These are phyloP conservation scores for Claviceps sp. DNA, from an alignment of 2,329 filamentous ascomycete genomes.

Conservation along the genomic window DNA sequence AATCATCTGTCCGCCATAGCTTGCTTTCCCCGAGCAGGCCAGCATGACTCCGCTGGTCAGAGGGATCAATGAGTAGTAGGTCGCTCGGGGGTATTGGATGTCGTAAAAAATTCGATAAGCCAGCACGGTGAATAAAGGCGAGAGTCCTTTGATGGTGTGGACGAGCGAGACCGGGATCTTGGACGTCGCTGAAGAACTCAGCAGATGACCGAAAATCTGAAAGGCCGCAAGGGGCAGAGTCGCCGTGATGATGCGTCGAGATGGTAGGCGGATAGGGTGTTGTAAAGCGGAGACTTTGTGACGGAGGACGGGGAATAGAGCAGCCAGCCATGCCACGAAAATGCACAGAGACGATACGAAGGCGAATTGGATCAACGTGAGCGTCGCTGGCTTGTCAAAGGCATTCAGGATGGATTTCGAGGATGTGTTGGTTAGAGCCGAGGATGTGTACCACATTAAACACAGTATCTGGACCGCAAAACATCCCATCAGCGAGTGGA, in stretches of 20 bases:
- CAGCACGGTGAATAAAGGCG: slow-evolving; percentile 85
- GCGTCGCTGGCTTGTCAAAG: slow-evolving; percentile 77
- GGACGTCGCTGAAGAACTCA: slow-evolving; percentile 86
- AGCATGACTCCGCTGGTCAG: slow-evolving; percentile 91
- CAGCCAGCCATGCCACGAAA: slow-evolving; percentile 62
- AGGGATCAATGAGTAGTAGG: slow-evolving; percentile 81
- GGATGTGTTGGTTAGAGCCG: slow-evolving; percentile 90
- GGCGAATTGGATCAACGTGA: slow-evolving; percentile 86
- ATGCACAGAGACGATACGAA: slow-evolving; percentile 86
- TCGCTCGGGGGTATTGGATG: slow-evolving; percentile 75
- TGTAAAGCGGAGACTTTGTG: slow-evolving; percentile 64
- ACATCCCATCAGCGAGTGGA: slow-evolving; percentile 1
- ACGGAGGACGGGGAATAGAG: slow-evolving; percentile 56
- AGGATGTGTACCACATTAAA: slow-evolving; percentile 86
- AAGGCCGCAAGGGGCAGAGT: slow-evolving; percentile 88
- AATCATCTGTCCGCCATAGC: slow-evolving; percentile 71
- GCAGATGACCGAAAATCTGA: slow-evolving; percentile 83
- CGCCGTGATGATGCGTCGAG: slow-evolving; percentile 66
- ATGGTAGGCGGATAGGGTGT: slow-evolving; percentile 71
- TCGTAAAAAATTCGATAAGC: slow-evolving; percentile 84
- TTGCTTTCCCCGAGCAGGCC: slow-evolving; percentile 73
- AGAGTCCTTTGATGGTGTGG: slow-evolving; percentile 96
- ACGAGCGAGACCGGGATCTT: slow-evolving; percentile 94
- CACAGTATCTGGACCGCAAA: slow-evolving; percentile 54
- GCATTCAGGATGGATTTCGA: slow-evolving; percentile 94